Evolutionary conservation across 768 basidiomycete genomes (phyloP).

Genomic region (Clathrus columnatus): DNA sequence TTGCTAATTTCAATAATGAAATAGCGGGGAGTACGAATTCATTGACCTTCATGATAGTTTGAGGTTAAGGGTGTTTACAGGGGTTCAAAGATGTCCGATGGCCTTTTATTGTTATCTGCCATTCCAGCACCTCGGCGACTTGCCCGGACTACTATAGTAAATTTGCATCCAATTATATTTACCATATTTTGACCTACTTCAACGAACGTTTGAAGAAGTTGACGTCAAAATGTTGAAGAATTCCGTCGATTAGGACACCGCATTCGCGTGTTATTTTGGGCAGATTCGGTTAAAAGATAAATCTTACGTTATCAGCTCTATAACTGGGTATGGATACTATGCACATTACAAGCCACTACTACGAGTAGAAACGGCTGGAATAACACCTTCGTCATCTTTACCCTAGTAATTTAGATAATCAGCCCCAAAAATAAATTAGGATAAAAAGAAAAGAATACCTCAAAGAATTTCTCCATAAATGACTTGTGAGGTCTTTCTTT

Average conservation of each 20-base stretch:
- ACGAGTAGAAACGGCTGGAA: constrained; percentile 1
- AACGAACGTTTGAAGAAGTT: background rate
- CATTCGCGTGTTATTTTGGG: background rate
- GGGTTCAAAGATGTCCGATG: too few relatives aligned
- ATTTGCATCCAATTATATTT: too few relatives aligned
- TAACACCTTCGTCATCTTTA: constrained; percentile 9
- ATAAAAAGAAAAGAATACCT: constrained; percentile 38
- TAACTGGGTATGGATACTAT: background rate
- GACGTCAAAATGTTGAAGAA: too few relatives aligned
- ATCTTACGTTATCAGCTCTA: too few relatives aligned
- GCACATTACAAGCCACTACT: constrained; percentile 2
- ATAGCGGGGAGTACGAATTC: background rate
- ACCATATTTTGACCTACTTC: too few relatives aligned
- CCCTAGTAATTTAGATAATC: background rate
- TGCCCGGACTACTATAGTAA: too few relatives aligned
- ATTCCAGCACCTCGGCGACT: too few relatives aligned
- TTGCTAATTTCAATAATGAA: background rate
- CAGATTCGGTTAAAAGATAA: background rate
- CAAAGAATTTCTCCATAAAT: constrained; percentile 80
- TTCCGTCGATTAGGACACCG: background rate
- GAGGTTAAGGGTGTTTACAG: background rate
- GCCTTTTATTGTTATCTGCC: too few relatives aligned
- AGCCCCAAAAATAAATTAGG: background rate
- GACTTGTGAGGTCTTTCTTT: constrained; percentile 40
- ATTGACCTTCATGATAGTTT: background rate